Evolutionary conservation across 306 rosid species (phyloP), one percentile per base, ranked within the genome.

Genomic region (Castanospermum australe): DNA sequence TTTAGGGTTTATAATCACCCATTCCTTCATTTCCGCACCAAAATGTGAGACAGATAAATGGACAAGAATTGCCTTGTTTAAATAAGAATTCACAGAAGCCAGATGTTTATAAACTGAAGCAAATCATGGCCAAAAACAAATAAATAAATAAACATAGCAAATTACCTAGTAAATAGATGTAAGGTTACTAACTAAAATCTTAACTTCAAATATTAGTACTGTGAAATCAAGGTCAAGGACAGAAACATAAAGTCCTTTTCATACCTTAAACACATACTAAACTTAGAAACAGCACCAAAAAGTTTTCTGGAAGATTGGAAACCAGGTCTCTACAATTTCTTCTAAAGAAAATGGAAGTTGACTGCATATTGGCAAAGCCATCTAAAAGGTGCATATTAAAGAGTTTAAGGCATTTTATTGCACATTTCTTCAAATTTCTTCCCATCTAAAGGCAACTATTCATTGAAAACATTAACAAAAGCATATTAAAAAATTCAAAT

Each of bases 1-100:
- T 42, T 68, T 79, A 13, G 83, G 82, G 80, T 86, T 90, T 48
- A 93, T 73, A 74, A 93, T 66, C 11, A 90, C 73, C 99, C 98
- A 95, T 4, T 78, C 96, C 97, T 95, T 86, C 86, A 85, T 71
- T 64, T 72, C 72, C 78, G 66, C 20, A 61, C 22, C 52, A 84
- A 75, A 84, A 81, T 72, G 39, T 54, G 81, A 17, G 57, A 57
- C 44, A 44, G 4, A 76, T 5, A 32, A n/a, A 59, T 36, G 22
- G 30, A 52, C 72, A 33, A 76, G 81, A 77, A 74, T 51, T 67
- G 51, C 50, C 69, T 38, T 25, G 73, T 41, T 21, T 35, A 5
- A 56, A 18, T 36, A 38, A 28, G 52, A 54, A 38, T 12, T 36
- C 54, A 64, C 33, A 56, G 9, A 54, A 61, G 12, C 66, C 10